Base-by-base conservation (phyloP, 306 rosid species). In the Sphenostylis stenocarpa region DNA sequence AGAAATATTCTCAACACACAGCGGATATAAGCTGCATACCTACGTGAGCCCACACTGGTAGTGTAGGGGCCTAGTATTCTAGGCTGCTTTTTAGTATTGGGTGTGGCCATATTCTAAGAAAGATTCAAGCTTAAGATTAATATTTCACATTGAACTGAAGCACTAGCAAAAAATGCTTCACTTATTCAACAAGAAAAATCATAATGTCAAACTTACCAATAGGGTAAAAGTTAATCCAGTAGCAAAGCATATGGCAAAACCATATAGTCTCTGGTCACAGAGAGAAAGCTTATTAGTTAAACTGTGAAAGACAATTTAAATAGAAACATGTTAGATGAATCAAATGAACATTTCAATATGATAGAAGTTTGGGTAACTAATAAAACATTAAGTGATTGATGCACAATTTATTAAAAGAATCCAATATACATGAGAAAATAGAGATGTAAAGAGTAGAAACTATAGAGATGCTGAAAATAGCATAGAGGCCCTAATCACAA, bases 161-260 rank as follows among this genome's bases (percentile, higher is more conserved):
- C 77, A 29, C 34, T 17, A 15, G 48, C 34, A 75, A 8, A 80
- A n/a, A 66, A 76, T 72, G 65, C 29, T 77, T 72, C 62, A 70
- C 34, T 80, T 44, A 67, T 49, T 34, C 43, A 64, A 53, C 73
- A 45, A 63, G 34, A 20, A 77, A 77, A 81, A 19, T 20, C 48
- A 48, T 19, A 20, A 33, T 12, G 23, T n/a, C 33, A 47, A 78
- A 85, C 90, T 86, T 89, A 94, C 98, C 90, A 94, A 74, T 49
- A 94, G 86, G 2, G 97, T 90, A 72, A 86, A 94, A 20, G 96
- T 87, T 76, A 91, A 67, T 38, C 98, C 98, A 75, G 97, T 86
- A 75, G 84, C 70, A 78, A 94, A 90, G 90, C 98, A 94, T 67
- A 91, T 90, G 69, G 92, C 89, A 66, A 94, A 94, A 73, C 98